These are phyloP conservation scores for Rhytidiadelphus loreus DNA, from an alignment of 225 moss, liverwort and hornwort species.

Conservation along the genomic window DNA sequence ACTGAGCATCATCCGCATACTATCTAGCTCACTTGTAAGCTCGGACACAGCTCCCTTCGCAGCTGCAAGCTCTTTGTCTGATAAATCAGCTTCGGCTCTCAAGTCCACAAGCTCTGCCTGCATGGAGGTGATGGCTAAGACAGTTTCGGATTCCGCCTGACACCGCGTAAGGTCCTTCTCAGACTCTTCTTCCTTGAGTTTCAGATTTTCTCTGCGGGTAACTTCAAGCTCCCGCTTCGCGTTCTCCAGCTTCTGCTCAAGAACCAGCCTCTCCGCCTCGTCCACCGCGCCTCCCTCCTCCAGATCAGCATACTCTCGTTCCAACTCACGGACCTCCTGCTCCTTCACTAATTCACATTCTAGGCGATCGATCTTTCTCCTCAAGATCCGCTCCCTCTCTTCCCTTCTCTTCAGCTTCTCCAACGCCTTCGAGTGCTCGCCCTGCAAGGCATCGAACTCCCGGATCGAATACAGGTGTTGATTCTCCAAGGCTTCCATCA, in stretches of 20 bases:
- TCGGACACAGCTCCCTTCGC: conserved; percentile 27
- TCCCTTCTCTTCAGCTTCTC: conserved; percentile 50
- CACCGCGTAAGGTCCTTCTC: conserved; percentile 71
- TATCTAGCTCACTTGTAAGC: conserved; percentile 43
- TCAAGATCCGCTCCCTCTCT: conserved; percentile 40
- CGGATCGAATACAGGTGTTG: conserved; percentile 60
- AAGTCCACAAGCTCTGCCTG: conserved; percentile 62
- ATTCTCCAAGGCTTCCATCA: conserved; percentile 71
- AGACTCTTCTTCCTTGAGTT: conserved; percentile 56
- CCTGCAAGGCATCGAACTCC: conserved; percentile 63
- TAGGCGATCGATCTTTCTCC: conserved; percentile 27
- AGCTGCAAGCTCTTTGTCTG: conserved; percentile 21
- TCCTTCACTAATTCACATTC: conserved; percentile 27
- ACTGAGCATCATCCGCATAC: conserved; percentile 12
- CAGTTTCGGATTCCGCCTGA: conserved; percentile 86
- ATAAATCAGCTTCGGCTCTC: conserved; percentile 35
- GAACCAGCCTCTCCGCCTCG: conserved; percentile 20
- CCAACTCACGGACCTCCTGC: conserved; percentile 37
- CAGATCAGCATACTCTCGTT: conserved; percentile 24
- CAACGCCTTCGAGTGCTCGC: conserved; percentile 39
- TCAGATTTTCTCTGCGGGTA: conserved; percentile 34
- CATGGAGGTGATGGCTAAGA: conserved; percentile 70
- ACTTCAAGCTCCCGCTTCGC: conserved; percentile 50
- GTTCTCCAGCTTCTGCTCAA: conserved; percentile 55
- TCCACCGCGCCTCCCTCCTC: conserved; percentile 27